Evolutionary conservation across 2,329 filamentous ascomycete genomes (phyloP).

Genomic region (Sphaceloma murrayae): DNA sequence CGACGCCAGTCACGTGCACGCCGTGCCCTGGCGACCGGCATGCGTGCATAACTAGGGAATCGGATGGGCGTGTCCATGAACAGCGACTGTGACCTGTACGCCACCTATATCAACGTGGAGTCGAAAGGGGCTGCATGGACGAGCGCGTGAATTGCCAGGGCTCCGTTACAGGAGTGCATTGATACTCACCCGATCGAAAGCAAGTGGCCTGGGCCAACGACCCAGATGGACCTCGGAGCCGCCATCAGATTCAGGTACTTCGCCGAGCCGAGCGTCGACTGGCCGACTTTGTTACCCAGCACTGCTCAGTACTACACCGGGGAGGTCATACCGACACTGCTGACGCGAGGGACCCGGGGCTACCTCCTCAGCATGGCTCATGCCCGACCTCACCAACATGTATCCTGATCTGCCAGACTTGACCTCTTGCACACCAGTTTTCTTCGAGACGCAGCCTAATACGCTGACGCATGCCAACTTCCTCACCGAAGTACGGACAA

Average conservation of each 20-base stretch:
- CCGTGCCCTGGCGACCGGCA: neutral
- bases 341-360: too few relatives aligned
- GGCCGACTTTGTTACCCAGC: too few relatives aligned
- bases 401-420: neutral
- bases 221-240: neutral
- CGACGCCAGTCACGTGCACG: slow-evolving; percentile 2
- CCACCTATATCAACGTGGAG: neutral
- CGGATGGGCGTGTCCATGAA: neutral
- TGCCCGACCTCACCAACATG: slow-evolving; percentile 8
- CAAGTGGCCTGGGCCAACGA: neutral
- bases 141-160: neutral
- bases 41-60: neutral
- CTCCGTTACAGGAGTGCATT: neutral
- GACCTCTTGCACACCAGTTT: neutral
- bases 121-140: neutral
- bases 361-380: neutral
- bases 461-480: slow-evolving; percentile 7
- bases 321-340: too few relatives aligned
- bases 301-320: too few relatives aligned
- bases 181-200: neutral
- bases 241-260: neutral
- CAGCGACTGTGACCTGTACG: neutral
- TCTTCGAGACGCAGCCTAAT: neutral
- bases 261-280: too few relatives aligned
- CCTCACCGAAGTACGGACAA: neutral